Evolutionary conservation across 2,329 filamentous ascomycete species (phyloP).

Genomic region (Volutella citrinella): DNA sequence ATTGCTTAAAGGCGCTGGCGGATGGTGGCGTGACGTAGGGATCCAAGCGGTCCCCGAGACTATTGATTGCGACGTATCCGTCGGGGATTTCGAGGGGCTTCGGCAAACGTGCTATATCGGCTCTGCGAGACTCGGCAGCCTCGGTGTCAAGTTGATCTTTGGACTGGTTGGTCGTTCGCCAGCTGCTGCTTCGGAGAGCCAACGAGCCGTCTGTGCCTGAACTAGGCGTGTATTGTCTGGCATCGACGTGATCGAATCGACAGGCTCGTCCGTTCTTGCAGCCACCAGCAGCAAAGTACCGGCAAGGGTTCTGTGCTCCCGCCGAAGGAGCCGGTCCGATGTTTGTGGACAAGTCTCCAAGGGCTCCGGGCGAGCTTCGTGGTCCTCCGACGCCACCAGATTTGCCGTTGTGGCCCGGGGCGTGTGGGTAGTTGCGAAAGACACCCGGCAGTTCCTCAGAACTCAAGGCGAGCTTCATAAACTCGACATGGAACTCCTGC

Average conservation of each 20-base stretch:
- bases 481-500: slow-evolving; percentile 51
- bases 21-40: slow-evolving; percentile 10
- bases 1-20: slow-evolving; percentile 7
- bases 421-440: slow-evolving; percentile 39
- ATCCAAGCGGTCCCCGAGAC: slow-evolving; percentile 16
- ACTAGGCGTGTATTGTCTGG: no score
- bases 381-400: background rate
- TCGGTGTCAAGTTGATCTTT: slow-evolving; percentile 6
- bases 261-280: no score
- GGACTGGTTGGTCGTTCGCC: slow-evolving; percentile 8
- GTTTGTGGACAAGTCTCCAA: no score
- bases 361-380: no score
- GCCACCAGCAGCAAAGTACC: no score
- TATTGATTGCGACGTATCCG: slow-evolving; percentile 15
- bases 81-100: slow-evolving; percentile 13
- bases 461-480: slow-evolving; percentile 46
- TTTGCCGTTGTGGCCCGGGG: slow-evolving; percentile 4
- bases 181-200: slow-evolving; percentile 8
- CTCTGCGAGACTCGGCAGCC: background rate
- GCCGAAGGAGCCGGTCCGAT: no score
- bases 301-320: no score
- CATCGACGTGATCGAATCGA: no score
- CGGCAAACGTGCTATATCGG: slow-evolving; percentile 13
- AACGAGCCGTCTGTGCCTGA: no score
- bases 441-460: slow-evolving; percentile 50